Conservation (phyloP, 306 rosid genomes). For the Fagus sylvatica region DNA sequence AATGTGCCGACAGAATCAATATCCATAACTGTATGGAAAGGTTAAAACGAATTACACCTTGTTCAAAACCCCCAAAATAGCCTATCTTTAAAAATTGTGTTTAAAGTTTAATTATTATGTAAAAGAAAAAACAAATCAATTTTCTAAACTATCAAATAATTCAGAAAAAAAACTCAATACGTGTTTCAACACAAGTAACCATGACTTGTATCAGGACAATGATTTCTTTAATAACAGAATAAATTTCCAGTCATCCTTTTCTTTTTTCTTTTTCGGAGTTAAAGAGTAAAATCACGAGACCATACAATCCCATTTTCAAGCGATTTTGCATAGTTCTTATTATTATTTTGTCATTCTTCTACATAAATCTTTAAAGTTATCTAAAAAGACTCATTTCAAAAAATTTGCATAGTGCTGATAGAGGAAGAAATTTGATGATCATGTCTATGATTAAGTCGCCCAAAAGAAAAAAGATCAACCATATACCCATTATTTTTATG, state of each 20-base stretch:
- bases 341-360: background rate
- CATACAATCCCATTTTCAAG: background rate
- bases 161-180: background rate
- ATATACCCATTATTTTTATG: background rate
- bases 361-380: background rate
- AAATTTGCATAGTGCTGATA: background rate
- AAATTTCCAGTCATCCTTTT: background rate
- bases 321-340: background rate
- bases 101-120: background rate
- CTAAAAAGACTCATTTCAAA: background rate
- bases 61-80: background rate
- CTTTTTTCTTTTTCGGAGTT: background rate
- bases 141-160: background rate
- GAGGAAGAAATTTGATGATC: background rate
- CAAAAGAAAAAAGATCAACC: background rate
- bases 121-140: background rate
- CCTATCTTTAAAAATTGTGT: background rate
- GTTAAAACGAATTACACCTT: slow-evolving; percentile 23
- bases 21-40: slow-evolving; percentile 68
- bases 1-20: slow-evolving; percentile 96
- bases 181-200: background rate
- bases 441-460: background rate
- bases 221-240: background rate
- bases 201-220: background rate
- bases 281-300: background rate